A percentile compares a stretch with the other conserved stretches of the same genome.
These are phyloP conservation scores for Sporopachydermia lactativora DNA, from an alignment of 805 yeast species.

Conservation along the genomic window DNA sequence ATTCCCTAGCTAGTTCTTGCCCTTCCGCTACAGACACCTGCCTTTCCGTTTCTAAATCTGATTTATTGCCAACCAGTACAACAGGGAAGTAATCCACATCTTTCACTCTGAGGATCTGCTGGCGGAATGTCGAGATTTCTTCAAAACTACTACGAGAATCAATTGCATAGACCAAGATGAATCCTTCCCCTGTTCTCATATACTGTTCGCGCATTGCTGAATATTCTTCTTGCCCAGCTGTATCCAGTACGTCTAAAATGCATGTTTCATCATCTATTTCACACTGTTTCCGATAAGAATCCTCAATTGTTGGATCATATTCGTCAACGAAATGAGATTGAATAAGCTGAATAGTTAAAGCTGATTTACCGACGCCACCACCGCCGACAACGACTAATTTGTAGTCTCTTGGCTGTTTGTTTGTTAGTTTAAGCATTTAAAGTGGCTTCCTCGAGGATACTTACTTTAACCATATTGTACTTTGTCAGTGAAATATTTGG, in stretches of 20 bases:
- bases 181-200: conserved; percentile 92
- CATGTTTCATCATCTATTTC: conserved; percentile 38
- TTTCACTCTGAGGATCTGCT: conserved; percentile 67
- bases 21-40: conserved; percentile 59
- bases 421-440: no score
- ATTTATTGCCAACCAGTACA: conserved; percentile 65
- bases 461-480: no score
- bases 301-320: conserved; percentile 57
- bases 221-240: conserved; percentile 75
- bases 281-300: conserved; percentile 44
- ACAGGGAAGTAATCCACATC: conserved; percentile 67
- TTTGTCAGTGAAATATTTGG: no score
- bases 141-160: conserved; percentile 78
- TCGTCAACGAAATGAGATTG: conserved; percentile 51
- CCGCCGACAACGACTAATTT: conserved; percentile 55
- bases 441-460: no score
- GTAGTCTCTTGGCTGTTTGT: conserved; percentile 29
- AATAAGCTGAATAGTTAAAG: conserved; percentile 46
- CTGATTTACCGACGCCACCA: conserved; percentile 58
- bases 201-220: conserved; percentile 67
- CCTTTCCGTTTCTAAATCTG: conserved; percentile 62
- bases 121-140: conserved; percentile 67
- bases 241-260: conserved; percentile 49
- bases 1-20: conserved; percentile 41
- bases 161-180: conserved; percentile 75